Percentiles rank a stretch among this genome's conserved stretches.
These are phyloP conservation scores for Coelastrella sp. DNA, from an alignment of 139 green algal genomes.

Conservation along the genomic window DNA sequence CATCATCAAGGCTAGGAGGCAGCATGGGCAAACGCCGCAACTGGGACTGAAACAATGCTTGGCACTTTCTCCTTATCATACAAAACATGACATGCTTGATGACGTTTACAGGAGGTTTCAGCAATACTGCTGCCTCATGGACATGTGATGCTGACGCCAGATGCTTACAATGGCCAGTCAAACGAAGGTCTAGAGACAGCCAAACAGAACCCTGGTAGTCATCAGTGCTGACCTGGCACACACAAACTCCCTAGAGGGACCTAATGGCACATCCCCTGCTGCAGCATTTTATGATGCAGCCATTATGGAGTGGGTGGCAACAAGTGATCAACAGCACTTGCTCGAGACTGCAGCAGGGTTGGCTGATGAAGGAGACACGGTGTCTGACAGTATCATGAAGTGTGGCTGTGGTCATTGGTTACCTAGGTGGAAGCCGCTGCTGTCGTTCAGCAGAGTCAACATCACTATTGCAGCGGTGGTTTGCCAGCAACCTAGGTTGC, in stretches of 20 bases:
- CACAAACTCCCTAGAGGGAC: not conserved
- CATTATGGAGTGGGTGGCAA: not conserved
- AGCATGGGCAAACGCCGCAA: no score
- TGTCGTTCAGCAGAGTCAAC: no score
- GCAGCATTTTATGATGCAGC: not conserved
- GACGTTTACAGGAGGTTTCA: no score
- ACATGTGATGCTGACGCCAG: not conserved
- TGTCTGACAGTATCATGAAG: no score
- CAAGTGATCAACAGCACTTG: not conserved
- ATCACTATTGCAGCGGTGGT: no score
- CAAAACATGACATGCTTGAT: no score
- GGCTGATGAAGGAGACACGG: not conserved
- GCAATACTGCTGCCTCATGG: not conserved
- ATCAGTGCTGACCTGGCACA: slow-evolving; percentile 5
- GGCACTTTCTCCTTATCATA: no score
- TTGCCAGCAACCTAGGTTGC: no score
- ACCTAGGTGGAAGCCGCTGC: no score
- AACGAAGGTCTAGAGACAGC: not conserved
- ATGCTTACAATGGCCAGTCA: not conserved
- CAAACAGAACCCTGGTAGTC: not conserved
- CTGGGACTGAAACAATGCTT: no score
- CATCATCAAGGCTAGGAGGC: not conserved
- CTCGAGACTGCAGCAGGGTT: not conserved
- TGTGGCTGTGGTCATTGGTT: no score
- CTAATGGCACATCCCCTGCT: not conserved